Percentiles rank a stretch among this genome's conserved stretches.
Evolutionary conservation across 192 early-diverging fungal species (phyloP).

Genomic region (Rhizoclosmatium sp.): DNA sequence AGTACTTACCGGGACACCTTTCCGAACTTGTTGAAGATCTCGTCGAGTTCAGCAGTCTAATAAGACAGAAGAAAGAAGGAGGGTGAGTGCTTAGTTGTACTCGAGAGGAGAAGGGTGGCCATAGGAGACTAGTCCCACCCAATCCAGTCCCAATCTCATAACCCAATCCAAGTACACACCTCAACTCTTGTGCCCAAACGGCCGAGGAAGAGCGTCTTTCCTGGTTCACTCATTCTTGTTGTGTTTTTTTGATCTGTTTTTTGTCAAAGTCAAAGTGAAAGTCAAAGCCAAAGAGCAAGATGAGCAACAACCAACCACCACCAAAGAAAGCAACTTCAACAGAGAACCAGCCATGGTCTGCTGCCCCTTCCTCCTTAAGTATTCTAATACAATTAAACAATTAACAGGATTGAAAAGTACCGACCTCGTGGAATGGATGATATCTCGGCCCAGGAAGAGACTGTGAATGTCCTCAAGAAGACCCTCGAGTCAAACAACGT

Average conservation of each 20-base stretch:
- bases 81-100: neutral
- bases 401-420: conserved; percentile 89
- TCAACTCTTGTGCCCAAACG: conserved; percentile 33
- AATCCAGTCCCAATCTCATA: neutral
- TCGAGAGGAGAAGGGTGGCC: neutral
- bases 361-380: neutral
- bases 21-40: conserved; percentile 60
- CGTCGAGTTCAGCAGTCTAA: conserved; percentile 52
- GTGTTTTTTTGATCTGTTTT: neutral
- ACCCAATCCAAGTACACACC: neutral
- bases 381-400: neutral
- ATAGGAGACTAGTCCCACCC: too few relatives aligned
- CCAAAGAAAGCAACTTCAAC: neutral
- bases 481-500: conserved; percentile 91
- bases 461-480: conserved; percentile 81
- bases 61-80: neutral
- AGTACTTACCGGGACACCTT: conserved; percentile 44
- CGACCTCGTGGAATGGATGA: conserved; percentile 88
- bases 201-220: conserved; percentile 21
- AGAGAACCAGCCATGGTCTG: conserved; percentile 9
- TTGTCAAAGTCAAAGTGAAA: neutral
- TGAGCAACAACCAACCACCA: neutral
- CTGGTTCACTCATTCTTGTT: neutral
- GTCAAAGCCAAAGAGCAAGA: neutral
- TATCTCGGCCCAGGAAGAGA: conserved; percentile 90